phyloP scores from a whole-genome alignment of 331 rosid species.

The Saraca asoca region DNA sequence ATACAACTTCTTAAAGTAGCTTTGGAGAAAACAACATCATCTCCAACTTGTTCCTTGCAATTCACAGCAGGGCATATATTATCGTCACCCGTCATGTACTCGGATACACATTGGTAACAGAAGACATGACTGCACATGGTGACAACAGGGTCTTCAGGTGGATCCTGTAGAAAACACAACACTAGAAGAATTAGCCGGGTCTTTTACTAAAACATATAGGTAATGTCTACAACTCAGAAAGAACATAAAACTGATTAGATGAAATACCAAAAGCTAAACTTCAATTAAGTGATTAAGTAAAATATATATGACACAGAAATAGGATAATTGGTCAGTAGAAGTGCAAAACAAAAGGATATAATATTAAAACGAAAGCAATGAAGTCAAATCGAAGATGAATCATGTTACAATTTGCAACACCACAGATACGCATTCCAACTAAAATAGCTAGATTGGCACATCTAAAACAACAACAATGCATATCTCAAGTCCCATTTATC shows the following conservation, averaged over 20 bases:
- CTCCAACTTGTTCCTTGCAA: slow-evolving; percentile 71
- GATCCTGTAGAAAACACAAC: slow-evolving; percentile 66
- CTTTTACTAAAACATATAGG: slow-evolving; percentile 11
- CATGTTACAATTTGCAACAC: neutral
- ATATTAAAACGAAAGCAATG: neutral
- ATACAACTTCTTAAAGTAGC: slow-evolving; percentile 75
- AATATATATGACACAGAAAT: slow-evolving; percentile 2
- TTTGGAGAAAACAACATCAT: slow-evolving; percentile 75
- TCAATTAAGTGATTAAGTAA: neutral
- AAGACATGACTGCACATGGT: slow-evolving; percentile 93
- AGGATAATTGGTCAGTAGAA: slow-evolving; percentile 5
- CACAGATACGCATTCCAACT: neutral
- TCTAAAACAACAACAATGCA: neutral
- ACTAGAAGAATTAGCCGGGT: slow-evolving; percentile 39
- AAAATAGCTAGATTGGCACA: neutral
- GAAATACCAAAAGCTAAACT: slow-evolving; percentile 26
- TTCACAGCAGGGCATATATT: slow-evolving; percentile 70
- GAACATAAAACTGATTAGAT: slow-evolving; percentile 8
- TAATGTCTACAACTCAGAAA: slow-evolving; percentile 19
- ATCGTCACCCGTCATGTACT: slow-evolving; percentile 74
- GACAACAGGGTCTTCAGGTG: slow-evolving; percentile 83
- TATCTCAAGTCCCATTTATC: neutral
- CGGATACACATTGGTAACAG: slow-evolving; percentile 92
- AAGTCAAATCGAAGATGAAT: neutral
- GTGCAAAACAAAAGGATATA: neutral